Conservation (phyloP, 1,284 basidiomycete genomes). For the Trametes pubescens region DNA sequence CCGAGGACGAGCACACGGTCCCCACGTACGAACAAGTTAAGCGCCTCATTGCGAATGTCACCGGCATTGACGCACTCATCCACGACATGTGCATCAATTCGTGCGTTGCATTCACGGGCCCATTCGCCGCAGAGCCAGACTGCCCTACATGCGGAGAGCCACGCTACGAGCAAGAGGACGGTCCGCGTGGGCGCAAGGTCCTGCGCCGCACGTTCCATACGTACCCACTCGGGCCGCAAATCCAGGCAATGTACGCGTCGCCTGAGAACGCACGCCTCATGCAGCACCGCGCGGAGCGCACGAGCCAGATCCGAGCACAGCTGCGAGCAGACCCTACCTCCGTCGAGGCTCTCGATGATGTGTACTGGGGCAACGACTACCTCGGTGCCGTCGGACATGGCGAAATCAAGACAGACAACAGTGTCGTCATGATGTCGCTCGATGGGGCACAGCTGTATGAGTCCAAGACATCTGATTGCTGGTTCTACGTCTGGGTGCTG, state of each 20-base stretch:
- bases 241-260: conserved; percentile 34
- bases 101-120: conserved; percentile 45
- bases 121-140: conserved; percentile 33
- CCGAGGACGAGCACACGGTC: not conserved
- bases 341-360: not conserved
- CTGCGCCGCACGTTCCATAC: conserved; percentile 10
- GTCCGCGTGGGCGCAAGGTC: conserved; percentile 6
- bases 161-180: not conserved
- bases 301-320: not conserved
- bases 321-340: not conserved
- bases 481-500: conserved; percentile 42
- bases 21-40: not conserved
- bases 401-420: conserved; percentile 30
- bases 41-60: conserved; percentile 26
- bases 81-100: conserved; percentile 45
- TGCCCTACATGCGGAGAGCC: conserved; percentile 19
- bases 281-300: conserved; percentile 1
- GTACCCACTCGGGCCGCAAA: conserved; percentile 35
- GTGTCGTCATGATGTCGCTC: conserved; percentile 36
- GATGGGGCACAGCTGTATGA: conserved; percentile 44
- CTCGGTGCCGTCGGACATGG: conserved; percentile 4
- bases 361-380: not conserved
- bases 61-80: conserved; percentile 35
- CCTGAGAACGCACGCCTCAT: conserved; percentile 27
- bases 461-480: conserved; percentile 38